Conservation (phyloP, 148 eudicot species). For the Polygonum aviculare region DNA sequence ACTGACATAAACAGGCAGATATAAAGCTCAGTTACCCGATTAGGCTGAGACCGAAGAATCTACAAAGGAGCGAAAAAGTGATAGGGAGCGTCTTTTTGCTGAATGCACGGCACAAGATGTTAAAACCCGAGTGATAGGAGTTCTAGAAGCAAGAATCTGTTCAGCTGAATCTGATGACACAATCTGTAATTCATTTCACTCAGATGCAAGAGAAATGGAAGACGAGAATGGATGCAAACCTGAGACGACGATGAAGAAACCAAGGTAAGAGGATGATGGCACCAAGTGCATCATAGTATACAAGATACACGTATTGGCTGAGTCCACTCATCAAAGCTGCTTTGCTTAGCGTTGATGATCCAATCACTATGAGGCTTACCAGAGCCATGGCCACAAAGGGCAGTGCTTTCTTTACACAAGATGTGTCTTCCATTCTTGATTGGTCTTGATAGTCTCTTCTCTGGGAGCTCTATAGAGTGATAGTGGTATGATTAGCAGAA, state of each 20-base stretch:
- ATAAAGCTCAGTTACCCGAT: not conserved
- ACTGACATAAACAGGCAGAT: not conserved
- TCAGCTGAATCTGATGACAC: too few relatives aligned
- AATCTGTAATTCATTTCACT: too few relatives aligned
- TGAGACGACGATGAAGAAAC: not conserved
- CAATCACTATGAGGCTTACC: not conserved
- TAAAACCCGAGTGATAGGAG: too few relatives aligned
- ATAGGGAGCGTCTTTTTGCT: not conserved
- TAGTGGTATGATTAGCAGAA: too few relatives aligned
- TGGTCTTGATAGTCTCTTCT: too few relatives aligned
- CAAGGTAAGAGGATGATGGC: not conserved
- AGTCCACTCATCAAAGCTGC: not conserved
- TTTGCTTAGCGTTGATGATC: not conserved
- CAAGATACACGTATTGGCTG: not conserved
- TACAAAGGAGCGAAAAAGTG: not conserved
- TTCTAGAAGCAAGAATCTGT: too few relatives aligned
- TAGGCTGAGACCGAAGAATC: not conserved
- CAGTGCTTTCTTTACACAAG: slow-evolving; percentile 13
- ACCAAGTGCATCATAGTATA: not conserved
- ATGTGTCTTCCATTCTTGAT: not conserved
- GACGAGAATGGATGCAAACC: slow-evolving; percentile 12
- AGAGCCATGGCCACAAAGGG: not conserved
- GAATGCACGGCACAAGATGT: not conserved
- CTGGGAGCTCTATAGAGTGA: too few relatives aligned
- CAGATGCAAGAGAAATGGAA: not conserved